These are phyloP conservation scores for Beta vulgaris DNA, from an alignment of 148 eudicot species.

Conservation along the genomic window DNA sequence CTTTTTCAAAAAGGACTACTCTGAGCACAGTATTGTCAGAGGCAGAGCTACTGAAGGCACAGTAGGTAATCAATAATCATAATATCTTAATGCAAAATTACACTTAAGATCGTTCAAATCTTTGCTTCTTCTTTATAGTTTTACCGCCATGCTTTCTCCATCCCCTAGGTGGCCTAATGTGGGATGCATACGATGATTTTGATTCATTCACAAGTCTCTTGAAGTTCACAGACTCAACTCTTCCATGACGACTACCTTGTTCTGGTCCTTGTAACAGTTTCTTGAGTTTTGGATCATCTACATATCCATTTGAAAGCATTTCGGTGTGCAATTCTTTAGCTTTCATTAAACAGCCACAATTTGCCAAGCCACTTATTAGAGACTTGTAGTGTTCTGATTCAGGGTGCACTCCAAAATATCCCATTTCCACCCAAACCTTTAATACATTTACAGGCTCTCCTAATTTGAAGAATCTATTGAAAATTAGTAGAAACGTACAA, in stretches of 20 bases:
- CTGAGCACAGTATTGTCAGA: neutral
- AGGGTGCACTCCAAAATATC: slow-evolving; percentile 41
- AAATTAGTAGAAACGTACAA: slow-evolving; percentile 51
- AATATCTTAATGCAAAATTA: slow-evolving; percentile 10
- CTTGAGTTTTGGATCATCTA: slow-evolving; percentile 61
- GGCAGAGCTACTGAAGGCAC: slow-evolving; percentile 1
- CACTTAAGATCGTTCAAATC: neutral
- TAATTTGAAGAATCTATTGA: slow-evolving; percentile 48
- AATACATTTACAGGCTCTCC: slow-evolving; percentile 61
- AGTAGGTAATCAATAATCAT: neutral
- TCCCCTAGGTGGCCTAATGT: neutral
- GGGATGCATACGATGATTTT: slow-evolving; percentile 10
- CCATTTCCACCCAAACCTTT: slow-evolving; percentile 74
- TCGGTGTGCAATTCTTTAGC: slow-evolving; percentile 68
- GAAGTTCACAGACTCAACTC: slow-evolving; percentile 23
- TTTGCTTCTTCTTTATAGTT: slow-evolving; percentile 8
- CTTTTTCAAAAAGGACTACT: neutral
- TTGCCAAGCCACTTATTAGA: slow-evolving; percentile 56
- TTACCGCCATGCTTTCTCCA: slow-evolving; percentile 25
- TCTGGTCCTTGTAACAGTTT: slow-evolving; percentile 48
- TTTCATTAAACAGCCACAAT: slow-evolving; percentile 49
- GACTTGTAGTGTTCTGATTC: slow-evolving; percentile 48
- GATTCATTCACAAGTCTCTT: slow-evolving; percentile 26
- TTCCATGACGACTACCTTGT: slow-evolving; percentile 20
- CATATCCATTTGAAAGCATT: slow-evolving; percentile 56